phyloP scores from a whole-genome alignment of 2,329 filamentous ascomycete species.

The Fusarium sp. region DNA sequence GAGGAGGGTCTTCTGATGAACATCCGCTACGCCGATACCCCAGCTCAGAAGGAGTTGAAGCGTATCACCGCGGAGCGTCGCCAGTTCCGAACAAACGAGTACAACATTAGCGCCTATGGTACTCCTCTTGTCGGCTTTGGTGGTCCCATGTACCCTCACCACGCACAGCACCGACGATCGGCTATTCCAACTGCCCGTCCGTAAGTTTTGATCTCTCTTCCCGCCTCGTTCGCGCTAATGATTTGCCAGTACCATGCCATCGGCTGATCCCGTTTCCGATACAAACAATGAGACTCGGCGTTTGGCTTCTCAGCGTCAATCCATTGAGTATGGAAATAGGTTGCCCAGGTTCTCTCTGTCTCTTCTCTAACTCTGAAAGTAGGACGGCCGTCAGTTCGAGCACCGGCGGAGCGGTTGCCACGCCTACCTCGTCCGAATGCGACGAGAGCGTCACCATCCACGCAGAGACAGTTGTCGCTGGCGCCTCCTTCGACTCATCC shows the following conservation, averaged over 20 bases:
- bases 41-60: constrained; percentile 96
- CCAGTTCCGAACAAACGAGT: constrained; percentile 96
- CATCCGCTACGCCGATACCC: constrained; percentile 96
- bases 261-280: constrained; percentile 23
- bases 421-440: constrained; percentile 63
- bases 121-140: constrained; percentile 72
- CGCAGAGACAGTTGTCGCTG: constrained; percentile 63
- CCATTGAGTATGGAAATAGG: constrained; percentile 54
- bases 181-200: constrained; percentile 48
- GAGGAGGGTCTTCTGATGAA: constrained; percentile 88
- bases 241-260: constrained; percentile 22
- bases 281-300: constrained; percentile 44
- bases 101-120: constrained; percentile 82
- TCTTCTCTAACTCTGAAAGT: constrained; percentile 53
- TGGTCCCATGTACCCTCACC: constrained; percentile 55
- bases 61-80: constrained; percentile 95
- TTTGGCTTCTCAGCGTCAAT: constrained; percentile 53
- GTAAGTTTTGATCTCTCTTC: constrained; percentile 43
- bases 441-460: constrained; percentile 70
- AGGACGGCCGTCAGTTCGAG: constrained; percentile 60
- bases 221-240: constrained; percentile 10
- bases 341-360: constrained; percentile 44
- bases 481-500: constrained; percentile 63
- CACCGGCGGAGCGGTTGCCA: constrained; percentile 57
- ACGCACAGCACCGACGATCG: constrained; percentile 56